These are phyloP conservation scores for Capronia epimyces DNA, from an alignment of 2,329 filamentous ascomycete species.

Conservation along the genomic window DNA sequence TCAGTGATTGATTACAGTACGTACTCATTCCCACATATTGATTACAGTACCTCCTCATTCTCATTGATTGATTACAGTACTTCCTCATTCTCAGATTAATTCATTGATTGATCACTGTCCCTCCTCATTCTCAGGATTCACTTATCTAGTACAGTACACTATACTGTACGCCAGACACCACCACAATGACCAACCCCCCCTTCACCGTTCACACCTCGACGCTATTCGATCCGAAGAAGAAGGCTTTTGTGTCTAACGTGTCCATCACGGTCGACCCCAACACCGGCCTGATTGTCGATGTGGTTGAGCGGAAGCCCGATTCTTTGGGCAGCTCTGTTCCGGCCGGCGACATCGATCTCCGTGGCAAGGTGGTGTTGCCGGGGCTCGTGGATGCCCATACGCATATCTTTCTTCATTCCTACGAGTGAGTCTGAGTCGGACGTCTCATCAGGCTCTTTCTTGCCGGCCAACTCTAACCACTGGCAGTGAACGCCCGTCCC, in stretches of 20 bases:
- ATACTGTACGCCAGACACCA: too few relatives aligned
- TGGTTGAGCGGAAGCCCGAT: background rate
- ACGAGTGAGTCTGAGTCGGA: slow-evolving; percentile 26
- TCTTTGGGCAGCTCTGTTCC: background rate
- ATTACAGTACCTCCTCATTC: too few relatives aligned
- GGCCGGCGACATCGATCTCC: slow-evolving; percentile 49
- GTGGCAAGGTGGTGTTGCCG: slow-evolving; percentile 48
- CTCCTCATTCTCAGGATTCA: too few relatives aligned
- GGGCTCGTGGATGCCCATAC: slow-evolving; percentile 54
- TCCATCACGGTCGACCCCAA: slow-evolving; percentile 41
- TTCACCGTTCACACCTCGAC: slow-evolving; percentile 43
- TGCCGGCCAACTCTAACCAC: background rate
- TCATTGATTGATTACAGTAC: too few relatives aligned
- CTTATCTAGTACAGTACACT: too few relatives aligned
- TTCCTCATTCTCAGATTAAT: too few relatives aligned
- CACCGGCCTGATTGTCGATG: slow-evolving; percentile 42
- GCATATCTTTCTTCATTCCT: slow-evolving; percentile 53
- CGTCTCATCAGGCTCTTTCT: background rate
- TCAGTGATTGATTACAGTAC: too few relatives aligned
- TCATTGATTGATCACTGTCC: too few relatives aligned
- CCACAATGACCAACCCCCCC: too few relatives aligned
- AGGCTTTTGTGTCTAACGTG: slow-evolving; percentile 38
- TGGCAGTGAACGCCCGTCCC: slow-evolving; percentile 36
- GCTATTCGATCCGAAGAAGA: slow-evolving; percentile 46
- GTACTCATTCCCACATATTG: too few relatives aligned